Evolutionary conservation across 2,329 filamentous ascomycete species (phyloP), one percentile per base, ranked within the genome.

Genomic region (Microsporum ferrugineum): DNA sequence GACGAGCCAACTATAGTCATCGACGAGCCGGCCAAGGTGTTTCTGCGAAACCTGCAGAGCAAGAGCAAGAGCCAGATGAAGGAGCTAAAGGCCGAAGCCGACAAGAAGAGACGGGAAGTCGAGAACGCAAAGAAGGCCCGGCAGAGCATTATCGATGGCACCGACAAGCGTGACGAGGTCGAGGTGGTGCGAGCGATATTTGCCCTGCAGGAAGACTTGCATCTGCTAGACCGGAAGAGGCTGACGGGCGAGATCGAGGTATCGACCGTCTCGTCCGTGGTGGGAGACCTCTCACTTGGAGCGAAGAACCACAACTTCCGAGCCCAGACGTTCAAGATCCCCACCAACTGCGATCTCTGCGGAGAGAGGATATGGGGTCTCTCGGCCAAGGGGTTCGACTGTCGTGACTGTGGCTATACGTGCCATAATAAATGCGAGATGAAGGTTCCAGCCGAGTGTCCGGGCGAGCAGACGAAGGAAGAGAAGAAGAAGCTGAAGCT

Each of bases 351-450:
- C 76, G 94, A 99, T 73, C 81, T 96, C 10, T 99, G 94, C 68
- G 91, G 91, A 17, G 94, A 99, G 71, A 84, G 94, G 33, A 96
- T 99, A 72, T 99, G 94, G 94, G 94, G 94, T 0, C 75, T 99
- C 45, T 95, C 90, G 34, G 92, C 94, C 41, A 99, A 99, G 76
- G 94, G 94, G 0, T 95, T 96, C 71, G 91, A 95, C 72, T 99
- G 94, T 71, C 84, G 88, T 67, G 92, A 97, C 73, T 99, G 94
- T 70, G 94, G 95, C 38, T 99, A 96, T 76, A 96, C 91, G 1
- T 99, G 94, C 71, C 94, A 99, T 76, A 95, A 87, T 79, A 99
- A 99, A 77, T 99, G 94, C 73, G 90, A 99, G 77, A 94, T 99
- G 87, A 99, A 97, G 75, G 94, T 97, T 0, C 91, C 94, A 0